Conservation (phyloP, 768 basidiomycete genomes). For the Lentinula raphanica region DNA sequence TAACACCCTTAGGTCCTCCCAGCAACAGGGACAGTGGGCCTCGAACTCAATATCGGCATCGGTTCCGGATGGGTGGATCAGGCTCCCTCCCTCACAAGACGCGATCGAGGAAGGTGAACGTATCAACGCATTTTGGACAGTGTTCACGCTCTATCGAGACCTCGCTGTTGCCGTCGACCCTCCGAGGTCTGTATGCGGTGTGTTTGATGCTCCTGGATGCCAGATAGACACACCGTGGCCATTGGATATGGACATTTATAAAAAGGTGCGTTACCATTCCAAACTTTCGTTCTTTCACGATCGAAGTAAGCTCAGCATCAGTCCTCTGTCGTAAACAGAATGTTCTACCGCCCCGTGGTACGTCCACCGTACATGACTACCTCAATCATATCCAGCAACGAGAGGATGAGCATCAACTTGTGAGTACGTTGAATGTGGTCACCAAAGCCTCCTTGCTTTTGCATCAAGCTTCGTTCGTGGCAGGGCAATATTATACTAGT, state of each 20-base stretch:
- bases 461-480: constrained; percentile 51
- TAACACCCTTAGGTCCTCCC: constrained; percentile 39
- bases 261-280: constrained; percentile 25
- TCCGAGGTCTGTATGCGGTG: constrained; percentile 48
- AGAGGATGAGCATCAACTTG: constrained; percentile 17
- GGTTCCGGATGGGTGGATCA: constrained; percentile 26
- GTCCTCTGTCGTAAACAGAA: constrained; percentile 26
- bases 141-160: constrained; percentile 53
- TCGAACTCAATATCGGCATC: constrained; percentile 27
- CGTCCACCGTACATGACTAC: constrained; percentile 46
- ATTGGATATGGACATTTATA: constrained; percentile 33
- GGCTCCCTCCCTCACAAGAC: constrained; percentile 37
- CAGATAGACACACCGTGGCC: constrained; percentile 54
- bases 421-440: constrained; percentile 36
- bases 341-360: constrained; percentile 37
- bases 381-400: constrained; percentile 31
- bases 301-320: not conserved
- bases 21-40: constrained; percentile 11
- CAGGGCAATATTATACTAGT: constrained; percentile 34
- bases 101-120: constrained; percentile 59
- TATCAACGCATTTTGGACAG: constrained; percentile 64
- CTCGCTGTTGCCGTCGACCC: constrained; percentile 50
- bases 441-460: constrained; percentile 56
- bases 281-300: constrained; percentile 1
- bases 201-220: constrained; percentile 45